Evolutionary conservation across 257 asterid species (phyloP), one percentile per base, ranked within the genome.

Genomic region (Fraxinus excelsior): DNA sequence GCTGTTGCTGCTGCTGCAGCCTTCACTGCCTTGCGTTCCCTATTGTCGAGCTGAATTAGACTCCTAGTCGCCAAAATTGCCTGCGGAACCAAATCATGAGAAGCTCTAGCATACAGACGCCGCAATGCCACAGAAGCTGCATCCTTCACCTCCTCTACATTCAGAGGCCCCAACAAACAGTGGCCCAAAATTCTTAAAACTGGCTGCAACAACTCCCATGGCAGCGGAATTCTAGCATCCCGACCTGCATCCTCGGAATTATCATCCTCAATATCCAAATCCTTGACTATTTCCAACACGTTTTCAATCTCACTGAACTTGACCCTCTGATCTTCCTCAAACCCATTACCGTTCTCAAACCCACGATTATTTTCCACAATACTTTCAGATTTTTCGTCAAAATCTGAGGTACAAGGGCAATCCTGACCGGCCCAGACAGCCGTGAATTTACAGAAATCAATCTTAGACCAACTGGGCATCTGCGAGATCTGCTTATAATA

Each of bases 31-130:
- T 93, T 91, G 0, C 97, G 96, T 5, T 87, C 91, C 82, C 93
- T 90, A 76, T 46, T 88, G 71, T 91, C 97, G 0, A 96, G 97
- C 84, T 87, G 92, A 84, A 93, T 88, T 94, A 96, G 84, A 85
- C 99, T 96, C 86, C 92, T 83, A 0, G 98, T 87, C 10, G 97
- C 97, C 80, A 96, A 84, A 85, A 96, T 96, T 2, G 96, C 99
- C 84, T 93, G 96, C 0, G 99, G 95, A 70, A 83, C 88, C 86
- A 93, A 80, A 75, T 96, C 99, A 72, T 96, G 98, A 0, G 96
- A 88, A 46, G 97, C 99, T 84, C 98, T 86, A 37, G 99, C 99
- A 80, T 93, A 96, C 78, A 93, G 64, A 25, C 92, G 81, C 70
- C 96, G 81, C 42, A 89, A 87, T 2, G 98, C 97, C 81, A 86